Evolutionary conservation across 345 rosid species (phyloP).

Genomic region (Hibiscus mutabilis): DNA sequence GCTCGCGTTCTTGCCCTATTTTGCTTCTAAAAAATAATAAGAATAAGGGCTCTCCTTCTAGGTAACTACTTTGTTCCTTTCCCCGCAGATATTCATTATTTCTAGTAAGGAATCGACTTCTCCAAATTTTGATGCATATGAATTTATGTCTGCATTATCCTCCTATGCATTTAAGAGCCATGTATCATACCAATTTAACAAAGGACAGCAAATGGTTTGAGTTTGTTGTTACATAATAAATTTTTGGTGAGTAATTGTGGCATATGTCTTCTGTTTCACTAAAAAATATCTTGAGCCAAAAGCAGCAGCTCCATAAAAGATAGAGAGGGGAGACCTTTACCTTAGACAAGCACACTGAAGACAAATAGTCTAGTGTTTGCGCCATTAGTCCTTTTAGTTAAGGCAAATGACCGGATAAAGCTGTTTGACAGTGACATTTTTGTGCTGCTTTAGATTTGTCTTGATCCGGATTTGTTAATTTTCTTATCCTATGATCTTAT

Average conservation of each 20-base stretch:
- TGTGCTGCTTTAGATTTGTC: constrained; percentile 6
- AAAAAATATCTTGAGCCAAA: neutral
- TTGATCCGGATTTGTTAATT: neutral
- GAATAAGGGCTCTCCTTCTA: constrained; percentile 23
- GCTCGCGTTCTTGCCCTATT: constrained; percentile 61
- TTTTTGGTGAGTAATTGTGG: neutral
- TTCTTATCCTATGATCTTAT: neutral
- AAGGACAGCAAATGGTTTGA: neutral
- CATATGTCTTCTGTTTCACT: neutral
- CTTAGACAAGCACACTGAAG: neutral
- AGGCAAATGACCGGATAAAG: neutral
- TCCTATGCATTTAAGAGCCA: neutral
- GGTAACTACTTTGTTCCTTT: constrained; percentile 43
- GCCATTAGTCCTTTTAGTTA: neutral
- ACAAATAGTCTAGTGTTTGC: neutral
- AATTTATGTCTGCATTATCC: neutral
- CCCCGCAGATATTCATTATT: neutral
- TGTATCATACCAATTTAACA: neutral
- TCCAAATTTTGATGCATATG: neutral
- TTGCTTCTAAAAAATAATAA: constrained; percentile 55
- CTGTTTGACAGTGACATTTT: neutral
- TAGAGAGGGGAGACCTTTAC: neutral
- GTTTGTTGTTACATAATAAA: neutral
- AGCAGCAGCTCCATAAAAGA: neutral
- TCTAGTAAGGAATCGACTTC: neutral